Conservation (phyloP, 139 green algal genomes). For the Eudorina sp. region DNA sequence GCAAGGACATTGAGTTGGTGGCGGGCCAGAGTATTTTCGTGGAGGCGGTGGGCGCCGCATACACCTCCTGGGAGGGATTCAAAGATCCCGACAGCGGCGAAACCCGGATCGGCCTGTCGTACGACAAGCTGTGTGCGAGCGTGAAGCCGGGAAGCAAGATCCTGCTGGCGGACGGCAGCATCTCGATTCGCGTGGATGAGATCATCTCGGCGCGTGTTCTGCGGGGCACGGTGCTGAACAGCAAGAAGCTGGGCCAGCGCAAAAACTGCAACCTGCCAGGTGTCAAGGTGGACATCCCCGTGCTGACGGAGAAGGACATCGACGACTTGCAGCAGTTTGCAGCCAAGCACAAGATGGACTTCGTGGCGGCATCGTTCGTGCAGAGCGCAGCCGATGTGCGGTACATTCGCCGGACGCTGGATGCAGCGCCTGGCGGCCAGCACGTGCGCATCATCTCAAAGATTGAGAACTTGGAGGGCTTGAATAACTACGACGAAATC, state of each 20-base stretch:
- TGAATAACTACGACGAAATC: slow-evolving; percentile 81
- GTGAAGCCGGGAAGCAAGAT: slow-evolving; percentile 72
- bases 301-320: slow-evolving; percentile 80
- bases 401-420: slow-evolving; percentile 66
- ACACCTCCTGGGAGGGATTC: slow-evolving; percentile 66
- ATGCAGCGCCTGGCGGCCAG: slow-evolving; percentile 45
- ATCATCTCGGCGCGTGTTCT: slow-evolving; percentile 59
- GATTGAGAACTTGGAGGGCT: slow-evolving; percentile 77
- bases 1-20: slow-evolving; percentile 61
- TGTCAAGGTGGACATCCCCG: slow-evolving; percentile 82
- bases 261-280: slow-evolving; percentile 75
- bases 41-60: slow-evolving; percentile 70
- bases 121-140: slow-evolving; percentile 67
- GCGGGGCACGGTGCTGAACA: slow-evolving; percentile 56
- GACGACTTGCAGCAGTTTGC: slow-evolving; percentile 76
- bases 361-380: slow-evolving; percentile 66
- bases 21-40: slow-evolving; percentile 72
- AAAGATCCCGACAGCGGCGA: slow-evolving; percentile 59
- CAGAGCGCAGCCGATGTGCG: slow-evolving; percentile 68
- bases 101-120: slow-evolving; percentile 71
- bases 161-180: slow-evolving; percentile 72
- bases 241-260: slow-evolving; percentile 56
- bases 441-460: slow-evolving; percentile 77
- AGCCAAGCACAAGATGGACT: slow-evolving; percentile 72
- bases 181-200: slow-evolving; percentile 66